Conservation (phyloP, 2,329 filamentous ascomycete genomes). For the Penicillium sp. region DNA sequence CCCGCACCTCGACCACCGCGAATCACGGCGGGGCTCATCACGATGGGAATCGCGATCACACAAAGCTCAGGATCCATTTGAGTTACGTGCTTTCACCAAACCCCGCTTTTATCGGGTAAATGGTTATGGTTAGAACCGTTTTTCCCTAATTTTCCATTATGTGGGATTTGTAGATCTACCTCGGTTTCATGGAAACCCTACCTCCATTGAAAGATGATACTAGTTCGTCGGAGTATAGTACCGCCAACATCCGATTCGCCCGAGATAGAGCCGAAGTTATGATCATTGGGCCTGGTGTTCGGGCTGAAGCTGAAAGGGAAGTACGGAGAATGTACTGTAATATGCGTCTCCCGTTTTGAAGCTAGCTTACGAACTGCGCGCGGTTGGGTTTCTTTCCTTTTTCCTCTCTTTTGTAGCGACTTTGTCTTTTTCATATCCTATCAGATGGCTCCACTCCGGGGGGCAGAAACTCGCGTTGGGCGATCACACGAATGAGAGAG, state of each 20-base stretch:
- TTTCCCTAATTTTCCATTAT: not conserved
- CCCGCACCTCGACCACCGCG: not conserved
- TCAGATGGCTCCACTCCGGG: not conserved
- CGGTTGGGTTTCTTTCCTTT: not conserved
- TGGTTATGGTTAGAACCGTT: not conserved
- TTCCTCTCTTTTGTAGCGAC: not conserved
- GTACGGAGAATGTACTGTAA: not conserved
- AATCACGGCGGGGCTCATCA: conserved; percentile 1
- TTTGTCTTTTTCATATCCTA: not conserved
- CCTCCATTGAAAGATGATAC: too few species aligned
- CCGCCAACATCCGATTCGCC: not conserved
- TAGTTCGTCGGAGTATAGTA: too few species aligned
- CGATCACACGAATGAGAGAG: not conserved
- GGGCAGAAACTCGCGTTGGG: not conserved
- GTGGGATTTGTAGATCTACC: not conserved
- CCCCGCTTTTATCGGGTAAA: conserved; percentile 10
- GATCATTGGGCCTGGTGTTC: not conserved
- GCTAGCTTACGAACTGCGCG: not conserved
- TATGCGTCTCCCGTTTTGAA: not conserved
- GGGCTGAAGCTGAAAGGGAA: not conserved
- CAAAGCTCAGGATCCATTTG: too few species aligned
- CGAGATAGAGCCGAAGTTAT: not conserved
- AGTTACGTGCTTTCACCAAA: not conserved
- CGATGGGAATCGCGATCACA: conserved; percentile 2
- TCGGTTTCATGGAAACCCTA: not conserved